Conservation (phyloP, 805 yeast species). For the Pichia sporocuriosa region DNA sequence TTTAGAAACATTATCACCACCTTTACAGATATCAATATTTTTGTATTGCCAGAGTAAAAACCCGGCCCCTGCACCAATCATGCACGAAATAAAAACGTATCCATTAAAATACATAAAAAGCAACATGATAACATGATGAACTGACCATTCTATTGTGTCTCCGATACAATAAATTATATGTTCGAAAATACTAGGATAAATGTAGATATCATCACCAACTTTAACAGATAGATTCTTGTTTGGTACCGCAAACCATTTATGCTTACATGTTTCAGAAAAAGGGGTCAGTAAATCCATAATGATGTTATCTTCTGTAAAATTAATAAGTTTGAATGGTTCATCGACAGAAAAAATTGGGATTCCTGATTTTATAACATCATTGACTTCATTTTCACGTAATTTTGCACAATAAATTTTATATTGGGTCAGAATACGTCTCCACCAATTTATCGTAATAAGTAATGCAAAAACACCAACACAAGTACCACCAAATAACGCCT, state of each 20-base stretch:
- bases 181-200: slow-evolving; percentile 16
- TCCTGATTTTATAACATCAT: slow-evolving; percentile 1
- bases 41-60: slow-evolving; percentile 14
- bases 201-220: slow-evolving; percentile 11
- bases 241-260: slow-evolving; percentile 15
- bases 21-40: slow-evolving; percentile 3
- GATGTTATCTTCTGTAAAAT: neutral
- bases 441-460: slow-evolving; percentile 14
- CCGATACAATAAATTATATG: slow-evolving; percentile 12
- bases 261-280: slow-evolving; percentile 10
- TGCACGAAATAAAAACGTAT: slow-evolving; percentile 16
- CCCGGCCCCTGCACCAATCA: slow-evolving; percentile 19
- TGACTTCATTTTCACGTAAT: slow-evolving; percentile 10
- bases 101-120: slow-evolving; percentile 20
- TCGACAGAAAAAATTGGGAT: neutral
- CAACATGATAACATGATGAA: slow-evolving; percentile 17
- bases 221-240: slow-evolving; percentile 12
- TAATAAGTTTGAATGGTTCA: neutral
- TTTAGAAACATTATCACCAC: slow-evolving; percentile 13
- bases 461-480: slow-evolving; percentile 17
- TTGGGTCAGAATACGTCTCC: slow-evolving; percentile 15
- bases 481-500: slow-evolving; percentile 17
- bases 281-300: slow-evolving; percentile 11
- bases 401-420: slow-evolving; percentile 10
- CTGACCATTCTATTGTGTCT: slow-evolving; percentile 19